Base-by-base conservation (phyloP, 306 rosid genomes). In the Vigna nakashimae region DNA sequence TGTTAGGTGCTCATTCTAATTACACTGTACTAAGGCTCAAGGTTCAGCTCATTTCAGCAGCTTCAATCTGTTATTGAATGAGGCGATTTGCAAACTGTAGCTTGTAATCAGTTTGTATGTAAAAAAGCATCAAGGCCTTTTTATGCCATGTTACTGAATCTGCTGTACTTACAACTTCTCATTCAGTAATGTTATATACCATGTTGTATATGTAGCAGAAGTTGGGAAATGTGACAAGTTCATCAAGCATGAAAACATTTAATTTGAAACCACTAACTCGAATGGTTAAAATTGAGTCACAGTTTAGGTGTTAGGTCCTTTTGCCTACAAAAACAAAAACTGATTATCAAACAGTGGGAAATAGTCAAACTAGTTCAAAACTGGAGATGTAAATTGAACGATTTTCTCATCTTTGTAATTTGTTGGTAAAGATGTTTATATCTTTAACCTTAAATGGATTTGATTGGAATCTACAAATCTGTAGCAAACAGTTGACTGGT, bases 21-120 rank as follows among this genome's bases (percentile, higher is more conserved):
- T 69, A 53, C 51, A 72, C 67, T 74, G 69, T 73, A 56, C 83
- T 45, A 65, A 71, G 74, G 82, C 76, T 72, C 62, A 75, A 38
- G 34, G 52, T 79, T 38, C 69, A 56, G 75, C 81, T 65, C 52
- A 80, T 78, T 56, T 70, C 83, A 65, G 77, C 83, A 65, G 77
- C 80, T 80, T 85, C 88, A 81, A 83, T 83, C 62, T 74, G 78
- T 82, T 60, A 84, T 69, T 70, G 71, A 73, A 76, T 76, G 82
- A 74, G 87, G 91, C 87, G 40, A 84, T 69, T 18, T 86, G 89
- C 82, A 79, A 79, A 36, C 85, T 48, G 80, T 75, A 59, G 72
- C 86, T 76, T 87, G 87, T 88, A 85, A 82, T 71, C 36, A 65
- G 80, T 75, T 69, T 75, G 74, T 75, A 75, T 79, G 71, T 42